These are phyloP conservation scores for Magnaporthales sp. DNA, from an alignment of 2,329 filamentous ascomycete species.

Conservation along the genomic window DNA sequence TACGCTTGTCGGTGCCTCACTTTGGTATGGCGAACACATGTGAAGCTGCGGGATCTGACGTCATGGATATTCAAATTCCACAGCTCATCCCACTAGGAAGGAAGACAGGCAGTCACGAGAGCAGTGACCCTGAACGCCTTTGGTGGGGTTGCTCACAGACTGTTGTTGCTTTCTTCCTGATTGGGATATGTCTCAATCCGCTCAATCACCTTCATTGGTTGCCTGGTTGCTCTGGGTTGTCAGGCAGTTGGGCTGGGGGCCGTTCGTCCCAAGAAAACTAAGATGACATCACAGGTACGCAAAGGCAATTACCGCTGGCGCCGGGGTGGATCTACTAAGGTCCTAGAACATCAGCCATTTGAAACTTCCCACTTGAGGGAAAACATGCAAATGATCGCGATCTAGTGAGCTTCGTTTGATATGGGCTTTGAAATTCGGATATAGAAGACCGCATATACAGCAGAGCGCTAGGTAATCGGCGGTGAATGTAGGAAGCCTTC, in stretches of 20 bases:
- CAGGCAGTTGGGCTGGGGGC: background rate
- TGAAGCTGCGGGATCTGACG: background rate
- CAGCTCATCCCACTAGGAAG: background rate
- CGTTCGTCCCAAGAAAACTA: background rate
- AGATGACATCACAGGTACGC: constrained; percentile 1
- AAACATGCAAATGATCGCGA: background rate
- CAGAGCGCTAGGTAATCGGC: background rate
- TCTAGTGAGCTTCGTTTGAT: background rate
- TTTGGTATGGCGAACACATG: background rate
- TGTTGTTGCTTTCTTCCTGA: background rate
- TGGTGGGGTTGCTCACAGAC: background rate
- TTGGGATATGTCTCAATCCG: background rate
- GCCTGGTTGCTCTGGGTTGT: no score
- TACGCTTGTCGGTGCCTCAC: background rate
- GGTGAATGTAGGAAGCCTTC: background rate
- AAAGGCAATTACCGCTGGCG: background rate
- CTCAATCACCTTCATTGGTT: background rate
- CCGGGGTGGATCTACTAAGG: background rate
- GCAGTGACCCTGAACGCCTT: background rate
- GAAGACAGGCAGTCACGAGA: background rate
- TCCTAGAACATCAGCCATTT: background rate
- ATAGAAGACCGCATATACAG: background rate
- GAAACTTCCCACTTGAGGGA: background rate
- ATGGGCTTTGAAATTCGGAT: background rate
- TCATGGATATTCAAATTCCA: background rate